These are phyloP conservation scores for Zymoseptoria crescenta DNA, from an alignment of 2,329 filamentous ascomycete species.

Conservation along the genomic window DNA sequence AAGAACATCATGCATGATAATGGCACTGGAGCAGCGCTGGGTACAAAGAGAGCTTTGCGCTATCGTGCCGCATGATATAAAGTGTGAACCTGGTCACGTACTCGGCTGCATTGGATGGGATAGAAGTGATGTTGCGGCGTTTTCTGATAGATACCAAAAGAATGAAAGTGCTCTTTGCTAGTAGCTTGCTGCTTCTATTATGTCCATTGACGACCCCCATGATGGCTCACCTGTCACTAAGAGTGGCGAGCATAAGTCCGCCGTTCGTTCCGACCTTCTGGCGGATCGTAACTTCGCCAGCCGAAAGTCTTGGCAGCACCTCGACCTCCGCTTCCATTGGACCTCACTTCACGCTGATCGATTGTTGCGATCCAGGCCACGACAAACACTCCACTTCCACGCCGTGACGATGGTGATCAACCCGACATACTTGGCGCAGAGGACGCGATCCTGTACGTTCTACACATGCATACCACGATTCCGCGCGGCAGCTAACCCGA, in stretches of 20 bases:
- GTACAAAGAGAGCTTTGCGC: background rate
- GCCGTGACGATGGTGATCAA: slow-evolving; percentile 55
- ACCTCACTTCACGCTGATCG: background rate
- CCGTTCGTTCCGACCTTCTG: too few species aligned
- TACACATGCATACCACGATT: background rate
- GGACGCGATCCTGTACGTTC: slow-evolving; percentile 45
- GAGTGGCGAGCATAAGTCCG: too few species aligned
- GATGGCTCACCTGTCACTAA: too few species aligned
- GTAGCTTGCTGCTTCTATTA: background rate
- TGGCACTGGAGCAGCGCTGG: background rate
- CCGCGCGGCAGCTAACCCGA: background rate
- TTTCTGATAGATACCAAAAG: background rate
- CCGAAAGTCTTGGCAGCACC: background rate
- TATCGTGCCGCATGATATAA: background rate
- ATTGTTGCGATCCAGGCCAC: background rate
- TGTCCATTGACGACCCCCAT: background rate
- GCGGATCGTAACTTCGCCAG: background rate
- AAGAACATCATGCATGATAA: background rate
- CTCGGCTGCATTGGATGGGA: background rate
- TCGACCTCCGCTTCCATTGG: background rate
- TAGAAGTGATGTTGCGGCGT: background rate
- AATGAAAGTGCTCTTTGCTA: background rate
- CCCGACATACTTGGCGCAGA: slow-evolving; percentile 74
- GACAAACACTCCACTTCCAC: background rate
- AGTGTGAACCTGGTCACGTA: background rate